Percentiles rank a stretch among this genome's conserved stretches.
phyloP scores from a whole-genome alignment of 2,329 filamentous ascomycete genomes.

The Hansfordia pulvinata region DNA sequence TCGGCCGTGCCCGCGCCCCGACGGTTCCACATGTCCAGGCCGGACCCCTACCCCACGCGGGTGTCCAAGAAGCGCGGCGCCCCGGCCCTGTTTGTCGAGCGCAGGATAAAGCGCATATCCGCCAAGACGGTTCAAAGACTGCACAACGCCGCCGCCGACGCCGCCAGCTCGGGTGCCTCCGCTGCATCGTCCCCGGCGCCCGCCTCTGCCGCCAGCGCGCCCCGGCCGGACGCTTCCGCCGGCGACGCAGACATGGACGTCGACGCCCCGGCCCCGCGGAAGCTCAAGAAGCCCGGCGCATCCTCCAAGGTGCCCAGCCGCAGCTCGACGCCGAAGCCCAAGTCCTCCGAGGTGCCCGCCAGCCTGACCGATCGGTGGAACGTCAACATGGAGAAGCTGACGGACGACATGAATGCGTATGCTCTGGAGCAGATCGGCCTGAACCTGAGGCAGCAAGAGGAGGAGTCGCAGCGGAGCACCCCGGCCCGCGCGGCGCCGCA shows the following conservation, averaged over 20 bases:
- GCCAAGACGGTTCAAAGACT: conserved; percentile 10
- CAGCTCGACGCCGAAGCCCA: conserved; percentile 5
- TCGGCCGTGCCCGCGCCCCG: conserved; percentile 26
- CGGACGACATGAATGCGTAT: conserved; percentile 25
- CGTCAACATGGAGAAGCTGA: conserved; percentile 18
- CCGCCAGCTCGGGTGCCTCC: conserved; percentile 1
- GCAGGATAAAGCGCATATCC: conserved; percentile 21
- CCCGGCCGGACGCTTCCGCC: not conserved
- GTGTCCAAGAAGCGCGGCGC: conserved; percentile 27
- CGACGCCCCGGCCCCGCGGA: conserved; percentile 11
- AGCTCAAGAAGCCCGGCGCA: conserved; percentile 20
- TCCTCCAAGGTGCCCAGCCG: conserved; percentile 12
- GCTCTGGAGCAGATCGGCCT: conserved; percentile 43
- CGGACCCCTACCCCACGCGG: conserved; percentile 14
- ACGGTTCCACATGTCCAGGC: conserved; percentile 38
- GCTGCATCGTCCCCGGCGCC: too few relatives aligned
- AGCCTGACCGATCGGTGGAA: conserved; percentile 21
- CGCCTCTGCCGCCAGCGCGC: too few relatives aligned
- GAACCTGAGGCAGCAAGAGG: conserved; percentile 33
- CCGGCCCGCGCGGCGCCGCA: conserved; percentile 7
- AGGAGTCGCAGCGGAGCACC: conserved; percentile 20
- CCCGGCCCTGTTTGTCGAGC: conserved; percentile 43
- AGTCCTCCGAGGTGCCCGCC: conserved; percentile 13
- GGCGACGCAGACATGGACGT: conserved; percentile 7
- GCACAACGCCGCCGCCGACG: conserved; percentile 6